Percentiles rank a stretch among this genome's conserved stretches.
Evolutionary conservation across 2,329 filamentous ascomycete genomes (phyloP).

Genomic region (Lachnellula hyalina): DNA sequence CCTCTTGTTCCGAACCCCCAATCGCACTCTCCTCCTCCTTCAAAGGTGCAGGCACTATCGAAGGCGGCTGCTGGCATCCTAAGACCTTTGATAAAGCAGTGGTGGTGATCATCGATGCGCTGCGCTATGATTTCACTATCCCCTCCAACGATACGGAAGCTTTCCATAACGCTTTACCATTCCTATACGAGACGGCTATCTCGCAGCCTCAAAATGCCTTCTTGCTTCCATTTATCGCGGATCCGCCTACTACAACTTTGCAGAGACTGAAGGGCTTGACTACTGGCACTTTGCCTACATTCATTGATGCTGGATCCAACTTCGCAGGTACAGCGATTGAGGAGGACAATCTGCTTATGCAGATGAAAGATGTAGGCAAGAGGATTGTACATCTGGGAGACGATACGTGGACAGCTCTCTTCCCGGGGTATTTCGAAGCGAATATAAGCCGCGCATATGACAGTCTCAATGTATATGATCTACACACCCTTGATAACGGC

Average conservation of each 20-base stretch:
- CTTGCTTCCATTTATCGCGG: constrained; percentile 90
- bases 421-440: constrained; percentile 86
- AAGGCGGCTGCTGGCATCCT: constrained; percentile 92
- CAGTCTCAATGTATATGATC: constrained; percentile 96
- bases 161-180: constrained; percentile 84
- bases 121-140: constrained; percentile 95
- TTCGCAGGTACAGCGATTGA: constrained; percentile 95
- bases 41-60: constrained; percentile 27
- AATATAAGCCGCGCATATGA: constrained; percentile 87
- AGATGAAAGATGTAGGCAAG: constrained; percentile 60
- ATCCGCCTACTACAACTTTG: constrained; percentile 89
- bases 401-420: constrained; percentile 92
- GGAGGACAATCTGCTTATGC: constrained; percentile 74
- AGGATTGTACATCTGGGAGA: constrained; percentile 92
- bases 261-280: constrained; percentile 91
- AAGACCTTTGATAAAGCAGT: constrained; percentile 91
- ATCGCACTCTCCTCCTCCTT: constrained; percentile 39
- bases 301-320: constrained; percentile 89
- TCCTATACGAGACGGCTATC: constrained; percentile 77
- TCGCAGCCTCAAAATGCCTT: constrained; percentile 76
- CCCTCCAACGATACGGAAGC: constrained; percentile 53
- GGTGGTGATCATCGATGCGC: constrained; percentile 83
- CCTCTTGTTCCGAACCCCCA: constrained; percentile 64
- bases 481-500: constrained; percentile 94
- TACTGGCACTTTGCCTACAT: constrained; percentile 90